These are phyloP conservation scores for Phytopythium montanum DNA, from an alignment of 352 stramenopile species.

Conservation along the genomic window DNA sequence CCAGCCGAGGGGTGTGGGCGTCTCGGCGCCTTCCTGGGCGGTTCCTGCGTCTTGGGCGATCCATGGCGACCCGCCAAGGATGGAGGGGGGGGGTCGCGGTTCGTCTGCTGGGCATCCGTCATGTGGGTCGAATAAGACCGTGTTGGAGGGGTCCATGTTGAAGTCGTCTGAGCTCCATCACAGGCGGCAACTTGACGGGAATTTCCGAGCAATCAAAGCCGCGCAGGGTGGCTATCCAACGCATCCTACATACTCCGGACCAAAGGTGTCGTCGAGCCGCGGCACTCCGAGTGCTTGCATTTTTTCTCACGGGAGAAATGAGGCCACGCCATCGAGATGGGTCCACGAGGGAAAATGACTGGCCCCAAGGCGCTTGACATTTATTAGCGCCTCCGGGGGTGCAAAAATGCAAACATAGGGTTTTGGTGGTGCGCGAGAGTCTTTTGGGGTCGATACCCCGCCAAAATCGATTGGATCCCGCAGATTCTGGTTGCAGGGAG, in stretches of 20 bases:
- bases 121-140: constrained; percentile 4
- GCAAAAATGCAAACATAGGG: background rate
- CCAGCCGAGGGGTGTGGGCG: no score
- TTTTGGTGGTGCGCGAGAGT: constrained; percentile 2
- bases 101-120: background rate
- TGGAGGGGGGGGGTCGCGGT: background rate
- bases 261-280: no score
- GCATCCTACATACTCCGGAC: no score
- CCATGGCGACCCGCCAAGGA: background rate
- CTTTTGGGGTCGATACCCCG: background rate
- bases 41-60: background rate
- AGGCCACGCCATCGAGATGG: constrained; percentile 7
- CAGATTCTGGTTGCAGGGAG: background rate
- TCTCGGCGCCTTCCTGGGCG: background rate
- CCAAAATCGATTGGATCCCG: background rate
- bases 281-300: background rate
- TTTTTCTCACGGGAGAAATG: constrained; percentile 10
- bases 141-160: background rate
- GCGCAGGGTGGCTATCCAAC: no score
- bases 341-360: constrained; percentile 11
- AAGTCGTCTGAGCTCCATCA: background rate
- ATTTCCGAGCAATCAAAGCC: no score
- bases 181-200: background rate
- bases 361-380: constrained; percentile 3
- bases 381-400: constrained; percentile 5